These are phyloP conservation scores for Hypoxylon sp. DNA, from an alignment of 2,329 filamentous ascomycete species.

Conservation along the genomic window DNA sequence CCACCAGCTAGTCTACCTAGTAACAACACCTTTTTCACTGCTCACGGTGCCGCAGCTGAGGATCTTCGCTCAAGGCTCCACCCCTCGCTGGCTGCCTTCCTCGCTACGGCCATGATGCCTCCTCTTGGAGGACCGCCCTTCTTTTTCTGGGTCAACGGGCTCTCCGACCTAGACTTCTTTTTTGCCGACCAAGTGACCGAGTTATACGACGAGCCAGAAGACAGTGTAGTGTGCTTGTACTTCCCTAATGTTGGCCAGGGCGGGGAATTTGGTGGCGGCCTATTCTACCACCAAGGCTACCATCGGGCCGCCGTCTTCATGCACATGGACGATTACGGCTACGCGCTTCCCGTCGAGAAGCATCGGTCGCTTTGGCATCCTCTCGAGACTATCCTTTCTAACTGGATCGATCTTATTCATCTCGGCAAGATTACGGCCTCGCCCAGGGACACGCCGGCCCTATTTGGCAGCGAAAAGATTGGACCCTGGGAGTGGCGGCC, in stretches of 20 bases:
- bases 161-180: conserved; percentile 40
- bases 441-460: conserved; percentile 35
- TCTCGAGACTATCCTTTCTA: conserved; percentile 51
- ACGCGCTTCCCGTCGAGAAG: conserved; percentile 43
- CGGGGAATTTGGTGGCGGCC: conserved; percentile 45
- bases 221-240: conserved; percentile 49
- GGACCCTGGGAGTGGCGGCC: conserved; percentile 54
- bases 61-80: conserved; percentile 48
- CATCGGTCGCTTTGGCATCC: conserved; percentile 48
- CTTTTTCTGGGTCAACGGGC: conserved; percentile 47
- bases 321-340: conserved; percentile 46
- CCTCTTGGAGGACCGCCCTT: conserved; percentile 31
- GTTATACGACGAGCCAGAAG: conserved; percentile 45
- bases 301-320: conserved; percentile 48
- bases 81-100: conserved; percentile 49
- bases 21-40: conserved; percentile 45
- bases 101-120: conserved; percentile 45
- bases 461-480: conserved; percentile 42
- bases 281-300: conserved; percentile 53
- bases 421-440: conserved; percentile 50
- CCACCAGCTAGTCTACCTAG: conserved; percentile 38
- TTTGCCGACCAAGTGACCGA: conserved; percentile 48
- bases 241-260: conserved; percentile 42
- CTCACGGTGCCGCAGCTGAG: conserved; percentile 44
- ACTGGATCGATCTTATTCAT: conserved; percentile 49